Conservation (phyloP, 1,284 basidiomycete species). For the Butyriboletus appendiculatus region DNA sequence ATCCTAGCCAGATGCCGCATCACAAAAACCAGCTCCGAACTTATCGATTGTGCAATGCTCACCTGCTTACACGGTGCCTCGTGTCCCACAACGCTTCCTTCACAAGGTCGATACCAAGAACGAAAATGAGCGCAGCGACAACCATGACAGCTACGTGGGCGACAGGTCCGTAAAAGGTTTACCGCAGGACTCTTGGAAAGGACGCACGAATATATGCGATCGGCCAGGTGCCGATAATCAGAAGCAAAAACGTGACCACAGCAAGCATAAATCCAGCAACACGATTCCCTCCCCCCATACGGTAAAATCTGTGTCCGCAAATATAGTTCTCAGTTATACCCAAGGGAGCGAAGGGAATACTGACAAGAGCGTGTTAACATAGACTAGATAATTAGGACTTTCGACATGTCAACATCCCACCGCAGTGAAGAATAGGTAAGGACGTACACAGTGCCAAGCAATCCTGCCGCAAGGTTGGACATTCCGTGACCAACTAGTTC, state of each 20-base stretch:
- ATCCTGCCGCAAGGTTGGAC: conserved; percentile 84
- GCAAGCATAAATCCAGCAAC: conserved; percentile 89
- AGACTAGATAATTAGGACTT: conserved; percentile 82
- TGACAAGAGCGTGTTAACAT: conserved; percentile 89
- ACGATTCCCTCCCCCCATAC: conserved; percentile 88
- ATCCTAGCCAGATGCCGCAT: conserved; percentile 38
- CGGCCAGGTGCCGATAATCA: conserved; percentile 82
- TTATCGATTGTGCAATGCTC: conserved; percentile 36
- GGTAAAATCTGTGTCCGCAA: conserved; percentile 73
- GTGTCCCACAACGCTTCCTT: conserved; percentile 99
- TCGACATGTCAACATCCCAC: conserved; percentile 10
- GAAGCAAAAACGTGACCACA: conserved; percentile 67
- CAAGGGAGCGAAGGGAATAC: conserved; percentile 26
- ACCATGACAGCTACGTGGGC: conserved; percentile 73
- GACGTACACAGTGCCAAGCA: conserved; percentile 78
- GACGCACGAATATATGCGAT: conserved; percentile 89
- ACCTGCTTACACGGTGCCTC: conserved; percentile 81
- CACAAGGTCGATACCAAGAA: conserved; percentile 91
- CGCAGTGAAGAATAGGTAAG: background rate
- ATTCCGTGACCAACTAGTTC: conserved; percentile 94
- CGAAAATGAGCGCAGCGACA: conserved; percentile 91
- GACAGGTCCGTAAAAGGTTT: conserved; percentile 40
- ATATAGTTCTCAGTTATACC: background rate
- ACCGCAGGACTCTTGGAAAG: background rate
- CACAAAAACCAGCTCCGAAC: background rate